These are phyloP conservation scores for Aspergillus affinis DNA, from an alignment of 495 filamentous ascomycete genomes.

Conservation along the genomic window DNA sequence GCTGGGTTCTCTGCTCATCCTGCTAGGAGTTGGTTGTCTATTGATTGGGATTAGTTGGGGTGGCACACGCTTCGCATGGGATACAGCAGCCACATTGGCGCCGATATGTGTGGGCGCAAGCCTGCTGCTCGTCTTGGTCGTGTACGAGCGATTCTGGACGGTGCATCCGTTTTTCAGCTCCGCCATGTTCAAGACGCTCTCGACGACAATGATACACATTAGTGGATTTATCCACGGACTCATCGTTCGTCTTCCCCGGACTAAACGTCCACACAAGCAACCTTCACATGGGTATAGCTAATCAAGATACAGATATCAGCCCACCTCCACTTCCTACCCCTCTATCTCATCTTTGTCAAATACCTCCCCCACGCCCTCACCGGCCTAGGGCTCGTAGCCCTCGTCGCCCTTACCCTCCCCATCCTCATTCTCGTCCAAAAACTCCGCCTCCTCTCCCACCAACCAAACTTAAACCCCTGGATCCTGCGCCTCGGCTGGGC, in stretches of 20 bases:
- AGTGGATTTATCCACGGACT: slow-evolving; percentile 53
- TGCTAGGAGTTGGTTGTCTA: slow-evolving; percentile 28
- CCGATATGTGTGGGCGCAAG: slow-evolving; percentile 54
- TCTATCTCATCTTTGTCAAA: slow-evolving; percentile 65
- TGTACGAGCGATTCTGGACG: slow-evolving; percentile 48
- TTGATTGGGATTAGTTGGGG: slow-evolving; percentile 40
- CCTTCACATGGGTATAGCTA: not conserved
- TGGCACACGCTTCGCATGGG: slow-evolving; percentile 35
- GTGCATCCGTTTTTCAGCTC: slow-evolving; percentile 54
- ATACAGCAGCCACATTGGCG: slow-evolving; percentile 43
- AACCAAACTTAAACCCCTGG: slow-evolving; percentile 47
- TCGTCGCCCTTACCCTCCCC: slow-evolving; percentile 43
- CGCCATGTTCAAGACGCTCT: slow-evolving; percentile 47
- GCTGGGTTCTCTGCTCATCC: slow-evolving; percentile 34
- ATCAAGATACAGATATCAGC: slow-evolving; percentile 34
- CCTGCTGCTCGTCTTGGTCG: slow-evolving; percentile 40
- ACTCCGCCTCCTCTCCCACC: slow-evolving; percentile 10
- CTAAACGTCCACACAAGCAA: slow-evolving; percentile 8
- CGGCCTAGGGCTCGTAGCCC: slow-evolving; percentile 56
- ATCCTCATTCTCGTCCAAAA: slow-evolving; percentile 44
- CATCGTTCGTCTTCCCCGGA: slow-evolving; percentile 40
- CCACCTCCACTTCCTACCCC: slow-evolving; percentile 60
- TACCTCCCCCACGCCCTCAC: slow-evolving; percentile 52
- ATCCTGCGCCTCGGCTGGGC: slow-evolving; percentile 57
- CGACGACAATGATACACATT: slow-evolving; percentile 39